phyloP scores from a whole-genome alignment of 257 asterid species.

The Solanum pinnatisectum region DNA sequence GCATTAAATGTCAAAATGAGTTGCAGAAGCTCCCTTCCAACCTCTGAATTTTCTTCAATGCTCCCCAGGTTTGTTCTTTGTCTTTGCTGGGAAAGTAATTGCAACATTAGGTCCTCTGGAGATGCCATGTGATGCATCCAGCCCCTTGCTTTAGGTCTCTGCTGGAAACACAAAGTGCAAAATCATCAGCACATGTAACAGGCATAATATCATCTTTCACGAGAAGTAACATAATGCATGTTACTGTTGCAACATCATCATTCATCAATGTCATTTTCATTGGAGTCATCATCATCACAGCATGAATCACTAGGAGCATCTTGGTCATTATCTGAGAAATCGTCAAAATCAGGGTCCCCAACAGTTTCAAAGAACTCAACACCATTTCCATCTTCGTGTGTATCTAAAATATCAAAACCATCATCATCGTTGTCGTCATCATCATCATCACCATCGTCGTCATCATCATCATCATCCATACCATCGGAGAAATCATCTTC shows the following conservation, averaged over 20 bases:
- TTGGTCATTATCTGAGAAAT: conserved; percentile 6
- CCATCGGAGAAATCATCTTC: neutral
- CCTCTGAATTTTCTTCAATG: conserved; percentile 20
- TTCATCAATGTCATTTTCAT: conserved; percentile 8
- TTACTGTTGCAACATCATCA: conserved; percentile 1
- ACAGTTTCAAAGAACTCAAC: conserved; percentile 4
- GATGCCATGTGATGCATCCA: conserved; percentile 42
- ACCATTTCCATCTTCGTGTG: neutral
- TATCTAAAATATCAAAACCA: neutral
- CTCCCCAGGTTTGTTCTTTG: conserved; percentile 23
- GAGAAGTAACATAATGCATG: conserved; percentile 3
- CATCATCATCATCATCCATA: neutral
- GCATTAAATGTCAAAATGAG: conserved; percentile 30
- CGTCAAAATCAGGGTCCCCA: conserved; percentile 7
- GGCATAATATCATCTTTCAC: conserved; percentile 6
- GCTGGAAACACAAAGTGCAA: conserved; percentile 49
- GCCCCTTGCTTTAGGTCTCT: conserved; percentile 28
- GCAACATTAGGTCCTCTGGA: conserved; percentile 47
- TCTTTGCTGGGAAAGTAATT: conserved; percentile 36
- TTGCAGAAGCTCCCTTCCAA: conserved; percentile 32
- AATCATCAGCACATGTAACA: conserved; percentile 26
- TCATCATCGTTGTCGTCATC: neutral
- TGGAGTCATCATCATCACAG: conserved; percentile 6
- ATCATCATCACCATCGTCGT: neutral
- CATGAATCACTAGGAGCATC: conserved; percentile 12